Evolutionary conservation across 1,284 basidiomycete genomes (phyloP).

Genomic region (Golubevia sp.): DNA sequence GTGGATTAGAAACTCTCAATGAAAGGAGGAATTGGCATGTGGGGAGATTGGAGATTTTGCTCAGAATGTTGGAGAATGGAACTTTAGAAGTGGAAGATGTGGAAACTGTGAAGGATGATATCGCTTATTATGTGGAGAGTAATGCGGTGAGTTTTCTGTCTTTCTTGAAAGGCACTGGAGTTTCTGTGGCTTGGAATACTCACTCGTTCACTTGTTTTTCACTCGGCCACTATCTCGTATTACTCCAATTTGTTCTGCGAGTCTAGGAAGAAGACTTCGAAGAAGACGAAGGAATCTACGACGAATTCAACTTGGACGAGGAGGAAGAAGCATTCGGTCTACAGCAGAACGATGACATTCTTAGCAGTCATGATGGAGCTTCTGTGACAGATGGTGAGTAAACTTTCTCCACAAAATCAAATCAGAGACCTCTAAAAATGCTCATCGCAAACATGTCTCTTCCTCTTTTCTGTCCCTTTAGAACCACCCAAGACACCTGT

Average conservation of each 20-base stretch:
- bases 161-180: too few species aligned
- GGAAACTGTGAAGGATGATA: slow-evolving; percentile 85
- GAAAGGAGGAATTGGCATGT: slow-evolving; percentile 97
- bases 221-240: slow-evolving; percentile 8
- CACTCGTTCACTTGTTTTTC: slow-evolving; percentile 1
- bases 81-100: slow-evolving; percentile 83
- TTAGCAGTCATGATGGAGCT: slow-evolving; percentile 65
- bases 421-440: background rate
- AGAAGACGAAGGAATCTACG: slow-evolving; percentile 96
- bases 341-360: slow-evolving; percentile 70
- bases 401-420: slow-evolving; percentile 6
- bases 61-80: slow-evolving; percentile 92
- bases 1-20: slow-evolving; percentile 85
- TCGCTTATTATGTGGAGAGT: slow-evolving; percentile 93
- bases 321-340: slow-evolving; percentile 69
- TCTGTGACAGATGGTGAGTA: slow-evolving; percentile 63
- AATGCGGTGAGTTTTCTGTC: slow-evolving; percentile 82
- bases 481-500: background rate
- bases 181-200: background rate
- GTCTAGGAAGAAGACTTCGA: slow-evolving; percentile 92
- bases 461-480: background rate
- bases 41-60: slow-evolving; percentile 85
- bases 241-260: background rate
- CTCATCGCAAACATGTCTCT: background rate
- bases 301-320: slow-evolving; percentile 95